Conservation (phyloP, 768 basidiomycete genomes). For the Podaxis sp. region DNA sequence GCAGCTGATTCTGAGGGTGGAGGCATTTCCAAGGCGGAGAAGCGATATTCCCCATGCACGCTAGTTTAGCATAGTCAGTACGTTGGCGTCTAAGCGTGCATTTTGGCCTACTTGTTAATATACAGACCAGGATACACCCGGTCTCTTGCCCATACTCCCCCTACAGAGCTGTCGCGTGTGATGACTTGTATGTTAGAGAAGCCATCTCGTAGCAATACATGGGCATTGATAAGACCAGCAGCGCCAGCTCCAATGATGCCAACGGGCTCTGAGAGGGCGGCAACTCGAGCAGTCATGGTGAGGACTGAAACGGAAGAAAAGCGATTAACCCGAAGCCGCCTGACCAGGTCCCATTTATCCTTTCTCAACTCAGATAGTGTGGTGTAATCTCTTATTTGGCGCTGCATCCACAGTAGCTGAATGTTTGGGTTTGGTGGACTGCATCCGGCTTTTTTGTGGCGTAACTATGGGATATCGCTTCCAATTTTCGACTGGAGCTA, state of each 20-base stretch:
- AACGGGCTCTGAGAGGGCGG: constrained; percentile 22
- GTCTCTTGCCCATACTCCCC: constrained; percentile 57
- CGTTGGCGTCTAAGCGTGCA: neutral
- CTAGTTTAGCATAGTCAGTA: constrained; percentile 24
- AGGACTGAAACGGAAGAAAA: neutral
- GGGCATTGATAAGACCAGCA: constrained; percentile 56
- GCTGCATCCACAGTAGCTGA: no score
- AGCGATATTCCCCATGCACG: constrained; percentile 59
- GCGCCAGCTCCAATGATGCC: constrained; percentile 56
- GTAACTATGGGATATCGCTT: no score
- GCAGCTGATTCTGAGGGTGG: constrained; percentile 27
- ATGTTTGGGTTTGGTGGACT: no score
- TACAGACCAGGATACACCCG: constrained; percentile 52
- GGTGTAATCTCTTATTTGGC: neutral
- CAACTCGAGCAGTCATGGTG: neutral
- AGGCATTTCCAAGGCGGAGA: constrained; percentile 54
- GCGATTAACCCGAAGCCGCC: neutral
- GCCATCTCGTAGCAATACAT: constrained; percentile 52
- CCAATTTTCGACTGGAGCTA: no score
- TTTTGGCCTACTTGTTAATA: constrained; percentile 52
- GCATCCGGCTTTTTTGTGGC: no score
- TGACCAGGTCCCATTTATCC: neutral
- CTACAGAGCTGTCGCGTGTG: constrained; percentile 47
- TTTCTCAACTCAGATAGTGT: neutral
- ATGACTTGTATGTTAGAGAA: constrained; percentile 51